These are phyloP conservation scores for Cryomyces minteri DNA, from an alignment of 495 filamentous ascomycete species.

Conservation along the genomic window DNA sequence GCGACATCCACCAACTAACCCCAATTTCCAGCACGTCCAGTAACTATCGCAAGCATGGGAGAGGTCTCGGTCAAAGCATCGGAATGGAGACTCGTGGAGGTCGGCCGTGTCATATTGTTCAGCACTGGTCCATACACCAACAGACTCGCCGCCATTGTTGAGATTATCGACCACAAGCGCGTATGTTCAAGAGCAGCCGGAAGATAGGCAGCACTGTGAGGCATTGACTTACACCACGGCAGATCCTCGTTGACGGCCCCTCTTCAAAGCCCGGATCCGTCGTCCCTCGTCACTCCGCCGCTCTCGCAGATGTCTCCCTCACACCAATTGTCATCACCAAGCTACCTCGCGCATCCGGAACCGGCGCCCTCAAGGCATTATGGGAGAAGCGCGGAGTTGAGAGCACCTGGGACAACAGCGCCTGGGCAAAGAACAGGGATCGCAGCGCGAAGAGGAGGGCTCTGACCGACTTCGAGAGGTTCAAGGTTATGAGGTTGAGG, in stretches of 20 bases:
- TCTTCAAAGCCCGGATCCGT: slow-evolving; percentile 46
- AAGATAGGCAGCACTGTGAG: slow-evolving; percentile 5
- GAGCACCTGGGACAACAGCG: slow-evolving; percentile 70
- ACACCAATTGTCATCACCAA: slow-evolving; percentile 78
- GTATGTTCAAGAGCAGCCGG: slow-evolving; percentile 41
- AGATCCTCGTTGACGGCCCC: slow-evolving; percentile 94
- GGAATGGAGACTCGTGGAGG: slow-evolving; percentile 83
- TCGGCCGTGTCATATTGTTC: slow-evolving; percentile 87
- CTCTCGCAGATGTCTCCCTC: slow-evolving; percentile 67
- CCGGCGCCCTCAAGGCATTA: slow-evolving; percentile 56
- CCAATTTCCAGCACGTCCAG: not conserved
- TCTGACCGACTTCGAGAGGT: slow-evolving; percentile 96
- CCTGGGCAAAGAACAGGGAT: slow-evolving; percentile 78
- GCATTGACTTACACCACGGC: slow-evolving; percentile 21
- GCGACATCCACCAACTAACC: not conserved
- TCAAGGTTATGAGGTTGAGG: slow-evolving; percentile 95
- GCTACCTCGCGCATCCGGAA: slow-evolving; percentile 72
- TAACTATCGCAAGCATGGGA: slow-evolving; percentile 33
- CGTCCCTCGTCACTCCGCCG: slow-evolving; percentile 67
- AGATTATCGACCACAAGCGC: slow-evolving; percentile 99
- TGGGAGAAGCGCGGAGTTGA: slow-evolving; percentile 85
- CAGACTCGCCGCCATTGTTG: slow-evolving; percentile 82
- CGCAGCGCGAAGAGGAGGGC: slow-evolving; percentile 68
- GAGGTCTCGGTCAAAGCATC: slow-evolving; percentile 53
- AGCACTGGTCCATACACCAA: slow-evolving; percentile 57